These are phyloP conservation scores for Amylocarpus encephaloides DNA, from an alignment of 2,329 filamentous ascomycete genomes.

Conservation along the genomic window DNA sequence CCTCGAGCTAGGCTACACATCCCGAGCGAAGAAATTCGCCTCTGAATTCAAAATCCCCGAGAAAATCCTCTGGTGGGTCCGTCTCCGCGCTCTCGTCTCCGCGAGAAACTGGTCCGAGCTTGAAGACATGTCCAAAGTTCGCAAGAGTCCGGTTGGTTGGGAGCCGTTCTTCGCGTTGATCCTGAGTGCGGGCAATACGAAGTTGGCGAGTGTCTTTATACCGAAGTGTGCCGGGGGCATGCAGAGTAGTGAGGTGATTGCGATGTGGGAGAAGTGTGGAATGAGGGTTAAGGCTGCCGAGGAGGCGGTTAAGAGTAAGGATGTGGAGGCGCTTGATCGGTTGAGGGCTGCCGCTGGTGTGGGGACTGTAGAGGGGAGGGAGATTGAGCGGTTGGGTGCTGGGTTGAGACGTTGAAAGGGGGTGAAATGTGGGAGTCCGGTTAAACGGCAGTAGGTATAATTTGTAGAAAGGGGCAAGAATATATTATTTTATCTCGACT, in stretches of 20 bases:
- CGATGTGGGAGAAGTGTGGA: constrained; percentile 96
- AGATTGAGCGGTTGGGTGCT: constrained; percentile 74
- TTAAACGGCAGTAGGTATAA: not conserved
- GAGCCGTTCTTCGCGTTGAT: constrained; percentile 91
- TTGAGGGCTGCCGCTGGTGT: constrained; percentile 69
- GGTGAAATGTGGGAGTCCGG: not conserved
- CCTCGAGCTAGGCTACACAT: constrained; percentile 72
- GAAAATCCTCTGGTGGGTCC: constrained; percentile 81
- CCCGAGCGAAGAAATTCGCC: constrained; percentile 80
- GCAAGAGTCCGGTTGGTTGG: constrained; percentile 94
- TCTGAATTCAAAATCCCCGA: constrained; percentile 90
- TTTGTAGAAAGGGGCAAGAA: too few species aligned
- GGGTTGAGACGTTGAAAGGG: constrained; percentile 43
- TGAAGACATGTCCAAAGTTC: constrained; percentile 70
- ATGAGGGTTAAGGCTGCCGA: constrained; percentile 84
- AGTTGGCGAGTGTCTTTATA: constrained; percentile 76
- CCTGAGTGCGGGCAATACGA: constrained; percentile 81
- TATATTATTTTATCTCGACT: too few species aligned
- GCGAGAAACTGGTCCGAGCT: constrained; percentile 90
- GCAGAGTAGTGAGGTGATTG: constrained; percentile 62
- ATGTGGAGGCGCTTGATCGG: constrained; percentile 66
- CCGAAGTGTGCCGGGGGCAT: constrained; percentile 66
- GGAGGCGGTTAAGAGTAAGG: constrained; percentile 78
- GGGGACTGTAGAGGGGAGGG: constrained; percentile 57
- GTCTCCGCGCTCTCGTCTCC: constrained; percentile 78